Evolutionary conservation across 2,329 filamentous ascomycete genomes (phyloP).

Genomic region (Colletotrichum sp.): DNA sequence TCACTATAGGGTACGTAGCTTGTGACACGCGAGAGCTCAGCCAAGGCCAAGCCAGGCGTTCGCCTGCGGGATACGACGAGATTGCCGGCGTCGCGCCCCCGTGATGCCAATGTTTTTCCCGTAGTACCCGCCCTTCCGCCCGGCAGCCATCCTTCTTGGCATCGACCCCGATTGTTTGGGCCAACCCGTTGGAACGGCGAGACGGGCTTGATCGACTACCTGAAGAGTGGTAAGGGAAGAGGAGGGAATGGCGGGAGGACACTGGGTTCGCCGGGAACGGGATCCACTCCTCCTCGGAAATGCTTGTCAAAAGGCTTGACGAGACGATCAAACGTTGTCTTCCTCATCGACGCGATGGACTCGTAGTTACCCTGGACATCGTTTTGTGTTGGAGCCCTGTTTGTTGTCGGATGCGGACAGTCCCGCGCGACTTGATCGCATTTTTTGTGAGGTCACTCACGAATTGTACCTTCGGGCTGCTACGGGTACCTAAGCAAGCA

Average conservation of each 20-base stretch:
- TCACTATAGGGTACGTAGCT: neutral
- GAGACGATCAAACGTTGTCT: conserved; percentile 6
- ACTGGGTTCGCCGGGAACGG: neutral
- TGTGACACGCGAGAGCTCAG: neutral
- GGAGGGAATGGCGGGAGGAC: neutral
- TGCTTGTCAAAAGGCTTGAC: conserved; percentile 15
- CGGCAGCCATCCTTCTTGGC: conserved; percentile 9
- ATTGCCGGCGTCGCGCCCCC: neutral
- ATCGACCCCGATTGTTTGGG: neutral
- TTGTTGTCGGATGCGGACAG: neutral
- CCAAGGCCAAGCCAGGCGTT: neutral
- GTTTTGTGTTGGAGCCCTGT: neutral
- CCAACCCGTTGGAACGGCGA: neutral
- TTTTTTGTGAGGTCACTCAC: neutral
- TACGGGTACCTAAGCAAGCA: neutral
- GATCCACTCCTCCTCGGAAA: neutral
- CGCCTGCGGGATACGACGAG: neutral
- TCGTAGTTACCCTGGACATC: neutral
- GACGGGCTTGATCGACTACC: neutral
- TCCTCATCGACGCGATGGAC: neutral
- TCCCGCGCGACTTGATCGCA: neutral
- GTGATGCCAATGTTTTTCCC: neutral
- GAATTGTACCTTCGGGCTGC: neutral
- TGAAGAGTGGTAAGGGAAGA: neutral
- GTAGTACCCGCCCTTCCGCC: neutral